phyloP scores from a whole-genome alignment of 495 filamentous ascomycete species.

The Beverwykella pulmonaria region DNA sequence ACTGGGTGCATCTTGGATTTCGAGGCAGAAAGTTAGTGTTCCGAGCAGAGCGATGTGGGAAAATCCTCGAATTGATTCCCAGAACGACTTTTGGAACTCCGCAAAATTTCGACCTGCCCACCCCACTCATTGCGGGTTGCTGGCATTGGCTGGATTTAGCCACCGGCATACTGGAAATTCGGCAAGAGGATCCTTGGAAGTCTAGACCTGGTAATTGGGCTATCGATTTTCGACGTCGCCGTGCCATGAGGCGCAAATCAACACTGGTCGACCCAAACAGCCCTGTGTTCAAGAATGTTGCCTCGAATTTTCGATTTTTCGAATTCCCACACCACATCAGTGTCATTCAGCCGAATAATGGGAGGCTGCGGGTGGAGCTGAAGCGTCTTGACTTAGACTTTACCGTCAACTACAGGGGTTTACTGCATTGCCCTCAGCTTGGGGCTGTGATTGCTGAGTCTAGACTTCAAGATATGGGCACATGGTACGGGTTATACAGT shows the following conservation, averaged over 20 bases:
- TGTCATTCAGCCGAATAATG: constrained; percentile 25
- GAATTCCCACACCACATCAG: constrained; percentile 28
- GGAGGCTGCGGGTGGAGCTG: constrained; percentile 31
- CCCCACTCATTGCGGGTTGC: constrained; percentile 34
- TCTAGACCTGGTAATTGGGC: constrained; percentile 35
- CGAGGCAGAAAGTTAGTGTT: constrained; percentile 48
- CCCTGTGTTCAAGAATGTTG: constrained; percentile 17
- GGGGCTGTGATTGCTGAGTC: constrained; percentile 39
- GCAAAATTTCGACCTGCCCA: constrained; percentile 36
- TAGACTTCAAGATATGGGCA: constrained; percentile 47
- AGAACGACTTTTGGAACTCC: constrained; percentile 34
- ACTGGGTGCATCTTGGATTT: constrained; percentile 56
- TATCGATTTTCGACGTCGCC: constrained; percentile 32
- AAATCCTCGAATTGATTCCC: constrained; percentile 47
- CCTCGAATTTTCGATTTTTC: constrained; percentile 33
- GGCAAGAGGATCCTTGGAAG: constrained; percentile 36
- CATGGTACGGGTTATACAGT: constrained; percentile 54
- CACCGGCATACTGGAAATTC: constrained; percentile 36
- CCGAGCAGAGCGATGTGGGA: constrained; percentile 33
- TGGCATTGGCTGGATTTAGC: constrained; percentile 41
- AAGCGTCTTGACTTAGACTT: constrained; percentile 42
- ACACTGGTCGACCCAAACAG: constrained; percentile 37
- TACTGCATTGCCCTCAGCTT: constrained; percentile 36
- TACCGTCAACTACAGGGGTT: constrained; percentile 32
- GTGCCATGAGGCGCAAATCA: constrained; percentile 10